These are phyloP conservation scores for Cynara cardunculus DNA, from an alignment of 129 eudicot species.

Conservation along the genomic window DNA sequence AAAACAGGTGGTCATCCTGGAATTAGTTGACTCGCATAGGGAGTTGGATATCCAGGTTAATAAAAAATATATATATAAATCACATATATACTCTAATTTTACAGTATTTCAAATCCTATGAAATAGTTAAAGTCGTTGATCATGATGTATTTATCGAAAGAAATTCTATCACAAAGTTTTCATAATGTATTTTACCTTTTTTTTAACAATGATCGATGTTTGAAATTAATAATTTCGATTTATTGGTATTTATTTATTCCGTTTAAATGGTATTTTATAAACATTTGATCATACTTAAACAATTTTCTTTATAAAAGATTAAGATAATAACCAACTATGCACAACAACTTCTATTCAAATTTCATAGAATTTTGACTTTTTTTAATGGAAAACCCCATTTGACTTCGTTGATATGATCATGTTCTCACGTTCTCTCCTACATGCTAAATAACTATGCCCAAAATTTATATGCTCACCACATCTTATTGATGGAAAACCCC, in stretches of 20 bases:
- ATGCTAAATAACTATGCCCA: slow-evolving; percentile 7
- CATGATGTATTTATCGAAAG: not conserved
- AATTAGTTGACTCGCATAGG: too few relatives aligned
- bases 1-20: too few relatives aligned
- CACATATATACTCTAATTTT: too few relatives aligned
- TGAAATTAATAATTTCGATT: too few relatives aligned
- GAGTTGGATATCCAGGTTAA: too few relatives aligned
- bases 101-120: not conserved
- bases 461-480: slow-evolving; percentile 39
- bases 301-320: too few relatives aligned
- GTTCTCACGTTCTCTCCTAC: slow-evolving; percentile 32
- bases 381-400: not conserved
- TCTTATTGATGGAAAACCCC: too few relatives aligned
- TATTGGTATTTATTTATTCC: too few relatives aligned
- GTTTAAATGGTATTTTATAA: not conserved
- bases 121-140: too few relatives aligned
- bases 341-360: not conserved
- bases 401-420: slow-evolving; percentile 5
- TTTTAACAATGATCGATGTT: not conserved
- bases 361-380: not conserved
- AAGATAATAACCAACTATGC: not conserved
- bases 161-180: not conserved
- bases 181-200: too few relatives aligned
- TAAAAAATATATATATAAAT: too few relatives aligned
- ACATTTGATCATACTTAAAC: too few relatives aligned